Evolutionary conservation across 441 rosid species (phyloP).

Genomic region (Croton laevigatus): DNA sequence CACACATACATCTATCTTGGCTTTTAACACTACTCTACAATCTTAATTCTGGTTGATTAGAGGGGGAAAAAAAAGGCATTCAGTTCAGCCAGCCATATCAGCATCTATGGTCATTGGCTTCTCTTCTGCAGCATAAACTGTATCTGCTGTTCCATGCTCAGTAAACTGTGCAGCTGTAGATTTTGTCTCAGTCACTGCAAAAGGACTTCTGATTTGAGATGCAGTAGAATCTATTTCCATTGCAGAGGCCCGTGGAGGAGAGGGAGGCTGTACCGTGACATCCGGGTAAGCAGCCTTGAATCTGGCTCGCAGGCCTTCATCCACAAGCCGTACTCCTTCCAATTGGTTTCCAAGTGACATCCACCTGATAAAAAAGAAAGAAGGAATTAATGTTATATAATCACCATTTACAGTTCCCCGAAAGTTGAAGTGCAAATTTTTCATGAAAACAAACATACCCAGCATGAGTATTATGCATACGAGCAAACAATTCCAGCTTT

Average conservation of each 20-base stretch:
- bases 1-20: not conserved
- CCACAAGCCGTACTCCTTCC: slow-evolving; percentile 77
- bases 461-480: slow-evolving; percentile 98
- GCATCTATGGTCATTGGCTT: slow-evolving; percentile 42
- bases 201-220: slow-evolving; percentile 52
- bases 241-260: slow-evolving; percentile 81
- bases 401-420: not conserved
- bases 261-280: slow-evolving; percentile 70
- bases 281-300: slow-evolving; percentile 96
- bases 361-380: slow-evolving; percentile 51
- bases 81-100: slow-evolving; percentile 33
- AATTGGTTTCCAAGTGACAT: slow-evolving; percentile 94
- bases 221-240: slow-evolving; percentile 64
- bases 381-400: not conserved
- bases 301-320: slow-evolving; percentile 88
- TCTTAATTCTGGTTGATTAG: not conserved
- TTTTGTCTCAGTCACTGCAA: slow-evolving; percentile 46
- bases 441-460: slow-evolving; percentile 44
- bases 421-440: not conserved
- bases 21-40: not conserved
- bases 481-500: slow-evolving; percentile 90
- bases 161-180: slow-evolving; percentile 29
- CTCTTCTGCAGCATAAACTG: slow-evolving; percentile 35
- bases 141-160: slow-evolving; percentile 32
- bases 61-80: not conserved